Evolutionary conservation across 257 asterid genomes (phyloP).

Genomic region (Scutellaria baicalensis): DNA sequence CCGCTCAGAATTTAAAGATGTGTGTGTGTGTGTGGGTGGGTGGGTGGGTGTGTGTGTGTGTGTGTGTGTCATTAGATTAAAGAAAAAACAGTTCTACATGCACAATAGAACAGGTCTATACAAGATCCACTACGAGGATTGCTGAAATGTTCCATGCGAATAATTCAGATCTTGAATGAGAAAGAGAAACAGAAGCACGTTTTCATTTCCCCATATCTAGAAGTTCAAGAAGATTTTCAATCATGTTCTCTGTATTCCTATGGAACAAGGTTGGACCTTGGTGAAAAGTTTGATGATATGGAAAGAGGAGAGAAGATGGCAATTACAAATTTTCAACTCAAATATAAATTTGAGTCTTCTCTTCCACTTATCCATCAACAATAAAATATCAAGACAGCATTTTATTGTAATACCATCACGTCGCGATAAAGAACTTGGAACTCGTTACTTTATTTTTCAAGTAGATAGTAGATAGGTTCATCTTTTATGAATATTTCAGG

Average conservation of each 20-base stretch:
- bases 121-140: neutral
- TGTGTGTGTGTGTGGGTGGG: neutral
- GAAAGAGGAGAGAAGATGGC: too few species aligned
- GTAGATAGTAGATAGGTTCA: neutral
- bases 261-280: neutral
- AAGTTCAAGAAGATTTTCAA: neutral
- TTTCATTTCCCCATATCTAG: neutral
- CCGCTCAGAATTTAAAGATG: neutral
- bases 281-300: neutral
- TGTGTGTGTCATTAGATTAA: neutral
- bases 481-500: neutral
- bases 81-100: neutral
- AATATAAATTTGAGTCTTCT: too few species aligned
- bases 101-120: neutral
- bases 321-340: too few species aligned
- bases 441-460: neutral
- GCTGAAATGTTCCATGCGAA: neutral
- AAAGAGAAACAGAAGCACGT: neutral
- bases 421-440: neutral
- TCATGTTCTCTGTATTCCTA: neutral
- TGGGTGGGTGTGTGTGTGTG: too few species aligned
- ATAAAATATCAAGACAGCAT: too few species aligned
- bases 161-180: neutral
- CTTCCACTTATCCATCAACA: too few species aligned
- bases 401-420: neutral